Conservation (phyloP, 768 basidiomycete genomes). For the Suillus ampliporus region DNA sequence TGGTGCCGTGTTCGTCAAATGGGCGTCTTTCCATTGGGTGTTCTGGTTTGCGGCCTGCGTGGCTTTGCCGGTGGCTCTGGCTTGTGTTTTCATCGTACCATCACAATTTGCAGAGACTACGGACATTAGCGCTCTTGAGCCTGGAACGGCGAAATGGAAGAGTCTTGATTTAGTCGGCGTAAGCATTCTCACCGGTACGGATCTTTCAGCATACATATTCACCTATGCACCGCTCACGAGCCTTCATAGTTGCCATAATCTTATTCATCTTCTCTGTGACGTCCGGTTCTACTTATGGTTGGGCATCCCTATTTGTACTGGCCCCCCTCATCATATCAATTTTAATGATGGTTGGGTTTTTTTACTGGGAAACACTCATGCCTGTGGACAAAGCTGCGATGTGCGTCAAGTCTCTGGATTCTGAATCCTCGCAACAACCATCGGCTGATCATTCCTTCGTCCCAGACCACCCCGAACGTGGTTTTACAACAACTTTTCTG, state of each 20-base stretch:
- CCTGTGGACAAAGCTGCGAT: constrained; percentile 47
- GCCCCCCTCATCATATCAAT: constrained; percentile 52
- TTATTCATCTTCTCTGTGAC: constrained; percentile 48
- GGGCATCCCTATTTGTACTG: constrained; percentile 51
- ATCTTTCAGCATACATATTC: neutral
- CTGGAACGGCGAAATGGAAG: constrained; percentile 26
- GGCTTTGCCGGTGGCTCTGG: constrained; percentile 36
- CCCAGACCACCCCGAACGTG: constrained; percentile 48
- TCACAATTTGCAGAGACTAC: constrained; percentile 16
- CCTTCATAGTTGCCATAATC: constrained; percentile 32
- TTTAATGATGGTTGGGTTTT: constrained; percentile 47
- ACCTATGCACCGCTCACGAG: neutral
- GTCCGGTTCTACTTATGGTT: constrained; percentile 53
- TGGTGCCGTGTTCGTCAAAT: constrained; percentile 48
- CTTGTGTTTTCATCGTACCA: constrained; percentile 42
- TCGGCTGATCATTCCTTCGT: neutral
- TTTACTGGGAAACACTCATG: constrained; percentile 53
- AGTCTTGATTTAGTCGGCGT: constrained; percentile 47
- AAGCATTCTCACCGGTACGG: constrained; percentile 40
- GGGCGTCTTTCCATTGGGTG: constrained; percentile 52
- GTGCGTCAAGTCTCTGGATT: constrained; percentile 41
- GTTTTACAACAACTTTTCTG: constrained; percentile 48
- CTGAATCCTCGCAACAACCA: neutral
- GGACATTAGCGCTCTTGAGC: constrained; percentile 6
- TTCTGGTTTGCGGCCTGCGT: constrained; percentile 54